These are phyloP conservation scores for Verticillium isaacii DNA, from an alignment of 2,329 filamentous ascomycete genomes.

Conservation along the genomic window DNA sequence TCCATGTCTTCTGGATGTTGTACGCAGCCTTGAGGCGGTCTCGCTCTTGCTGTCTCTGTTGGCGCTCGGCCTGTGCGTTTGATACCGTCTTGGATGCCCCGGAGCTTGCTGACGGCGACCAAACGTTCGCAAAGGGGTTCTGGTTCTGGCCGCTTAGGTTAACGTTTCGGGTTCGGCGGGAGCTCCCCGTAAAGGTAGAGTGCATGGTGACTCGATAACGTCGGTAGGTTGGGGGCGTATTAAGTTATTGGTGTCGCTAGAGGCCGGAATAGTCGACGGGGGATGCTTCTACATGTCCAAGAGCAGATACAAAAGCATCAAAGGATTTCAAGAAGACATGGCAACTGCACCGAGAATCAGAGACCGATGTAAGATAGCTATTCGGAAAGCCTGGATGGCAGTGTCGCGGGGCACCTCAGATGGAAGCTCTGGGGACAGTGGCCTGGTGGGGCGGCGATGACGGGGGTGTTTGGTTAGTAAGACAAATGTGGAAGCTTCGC, in stretches of 20 bases:
- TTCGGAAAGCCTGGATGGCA: background rate
- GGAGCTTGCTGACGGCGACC: slow-evolving; percentile 50
- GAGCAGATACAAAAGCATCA: background rate
- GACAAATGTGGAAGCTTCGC: slow-evolving; percentile 2
- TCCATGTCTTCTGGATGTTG: slow-evolving; percentile 75
- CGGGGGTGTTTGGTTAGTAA: background rate
- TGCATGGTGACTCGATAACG: slow-evolving; percentile 59
- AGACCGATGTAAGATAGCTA: background rate
- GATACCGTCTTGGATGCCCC: slow-evolving; percentile 74
- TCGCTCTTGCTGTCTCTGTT: slow-evolving; percentile 74
- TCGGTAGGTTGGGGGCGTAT: background rate
- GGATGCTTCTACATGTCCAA: background rate
- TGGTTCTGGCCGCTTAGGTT: slow-evolving; percentile 82
- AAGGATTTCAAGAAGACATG: background rate
- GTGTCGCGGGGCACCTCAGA: background rate
- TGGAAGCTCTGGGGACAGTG: background rate
- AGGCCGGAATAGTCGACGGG: background rate
- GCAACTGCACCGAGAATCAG: background rate
- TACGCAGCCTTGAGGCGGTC: slow-evolving; percentile 69
- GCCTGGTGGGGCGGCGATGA: background rate
- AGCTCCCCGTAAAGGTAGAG: slow-evolving; percentile 83
- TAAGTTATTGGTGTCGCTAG: background rate
- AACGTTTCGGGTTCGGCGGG: slow-evolving; percentile 81
- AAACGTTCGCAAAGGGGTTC: slow-evolving; percentile 71
- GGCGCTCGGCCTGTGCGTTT: slow-evolving; percentile 81